Evolutionary conservation across 1,284 basidiomycete genomes (phyloP), one percentile per base, ranked within the genome.

Genomic region (Puccinia horiana): DNA sequence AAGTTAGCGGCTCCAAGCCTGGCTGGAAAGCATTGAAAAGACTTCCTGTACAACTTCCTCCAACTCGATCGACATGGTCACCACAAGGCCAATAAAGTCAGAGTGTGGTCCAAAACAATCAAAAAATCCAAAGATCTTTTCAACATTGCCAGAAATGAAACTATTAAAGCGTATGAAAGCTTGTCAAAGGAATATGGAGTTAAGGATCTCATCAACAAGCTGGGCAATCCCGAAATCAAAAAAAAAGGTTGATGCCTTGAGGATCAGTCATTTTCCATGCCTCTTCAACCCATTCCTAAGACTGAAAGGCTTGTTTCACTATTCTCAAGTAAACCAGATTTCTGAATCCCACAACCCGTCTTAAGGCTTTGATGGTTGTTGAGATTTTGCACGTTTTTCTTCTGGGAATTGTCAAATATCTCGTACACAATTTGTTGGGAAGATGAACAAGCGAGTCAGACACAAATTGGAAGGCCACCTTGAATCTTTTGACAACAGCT

Each of bases 281-380:
- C 37, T 63, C 5, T 63, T 63, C n/a, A 63, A 63, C 32, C 61
- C 61, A 29, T 63, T 63, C 32, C 20, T 63, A 18, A 63, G 20
- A 63, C 35, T 63, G n/a, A 37, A 4, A 8, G 12, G 61, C 47
- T 69, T 63, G 4, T 63, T 35, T 35, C 14, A 16, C 20, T 35
- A 9, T 63, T 37, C 29, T 58, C n/a, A n/a, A n/a, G n/a, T 54
- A n/a, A 54, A 14, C 8, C 32, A 8, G 37, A 69, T 69, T 44
- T 14, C 11, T 69, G 14, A 8, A n/a, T 14, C 9, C n/a, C n/a
- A n/a, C n/a, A n/a, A n/a, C n/a, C n/a, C n/a, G n/a, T 2, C 12
- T 47, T 26, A 40, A 47, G 67, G 67, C 26, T 70, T 70, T 70
- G 67, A 70, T 47, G 67, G 67, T 2, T 26, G 40, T 70, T 26